Evolutionary conservation across 78 protist genomes (phyloP).

Genomic region (Planoprotostelium fungivorum): DNA sequence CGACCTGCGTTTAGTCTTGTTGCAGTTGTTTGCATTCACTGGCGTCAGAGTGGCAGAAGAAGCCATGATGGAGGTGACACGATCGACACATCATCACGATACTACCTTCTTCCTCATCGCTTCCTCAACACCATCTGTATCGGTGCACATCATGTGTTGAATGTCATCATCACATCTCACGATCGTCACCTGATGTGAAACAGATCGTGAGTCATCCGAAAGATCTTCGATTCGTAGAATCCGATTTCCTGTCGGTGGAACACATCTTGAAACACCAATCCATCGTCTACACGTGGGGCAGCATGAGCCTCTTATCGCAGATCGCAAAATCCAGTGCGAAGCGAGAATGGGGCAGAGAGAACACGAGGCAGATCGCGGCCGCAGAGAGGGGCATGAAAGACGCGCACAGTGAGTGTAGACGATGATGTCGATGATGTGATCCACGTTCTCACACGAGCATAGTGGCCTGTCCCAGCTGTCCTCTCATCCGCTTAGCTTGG

Average conservation of each 20-base stretch:
- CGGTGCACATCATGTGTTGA: too few species aligned
- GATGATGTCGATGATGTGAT: too few species aligned
- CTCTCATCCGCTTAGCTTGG: background rate
- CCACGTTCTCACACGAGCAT: background rate
- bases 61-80: background rate
- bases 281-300: background rate
- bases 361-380: background rate
- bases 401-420: background rate
- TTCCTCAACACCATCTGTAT: too few species aligned
- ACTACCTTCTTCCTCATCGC: background rate
- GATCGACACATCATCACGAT: background rate
- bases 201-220: background rate
- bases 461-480: background rate
- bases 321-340: background rate
- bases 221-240: background rate
- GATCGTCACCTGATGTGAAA: background rate
- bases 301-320: background rate
- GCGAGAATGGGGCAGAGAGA: background rate
- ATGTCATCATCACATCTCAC: too few species aligned
- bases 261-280: background rate
- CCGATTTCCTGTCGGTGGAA: background rate
- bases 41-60: background rate
- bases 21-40: background rate
- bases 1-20: background rate
- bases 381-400: background rate